Evolutionary conservation across 1,284 basidiomycete genomes (phyloP), one percentile per base, ranked within the genome.

Genomic region (Cryptococcus sp.): DNA sequence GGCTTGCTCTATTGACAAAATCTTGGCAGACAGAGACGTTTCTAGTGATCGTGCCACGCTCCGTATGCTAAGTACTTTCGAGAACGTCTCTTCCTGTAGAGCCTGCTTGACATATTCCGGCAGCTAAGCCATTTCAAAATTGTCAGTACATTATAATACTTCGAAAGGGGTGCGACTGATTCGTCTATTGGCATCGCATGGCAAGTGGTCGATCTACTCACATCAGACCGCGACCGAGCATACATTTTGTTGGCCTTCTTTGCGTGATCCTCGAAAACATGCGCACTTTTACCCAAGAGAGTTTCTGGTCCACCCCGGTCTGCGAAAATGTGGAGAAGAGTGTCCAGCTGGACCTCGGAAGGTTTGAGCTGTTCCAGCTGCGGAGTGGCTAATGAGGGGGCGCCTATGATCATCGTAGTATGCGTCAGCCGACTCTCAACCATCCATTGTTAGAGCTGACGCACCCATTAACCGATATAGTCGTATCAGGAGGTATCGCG

Each of bases 331-430:
- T 73, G 73, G 15, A 67, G 46, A 11, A 75, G 46, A 29, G 64
- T 72, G 52, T 75, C 73, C 40, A 74, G 66, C 58, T 74, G 70
- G 16, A 77, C 64, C 58, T 77, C 75, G 38, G 62, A 57, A 5
- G 67, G 57, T 10, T 65, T 59, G 8, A 70, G 55, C 26, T 57
- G 50, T 16, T 50, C 47, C 0, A 74, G 52, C 41, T 66, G 67
- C 13, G 62, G 45, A 1, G 39, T 29, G 19, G 58, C 50, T 5
- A 69, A 38, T 5, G 54, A 54, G 17, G 69, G 56, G 0, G 70
- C 70, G 20, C 70, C 69, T 19, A n/a, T 22, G 11, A 29, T 29
- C 25, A 15, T 25, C 17, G 44, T 10, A 11, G 45, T 22, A n/a
- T 6, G n/a, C 41, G 22, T 22, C 22, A 19, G n/a, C n/a, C 7